A percentile compares a stretch with the other conserved stretches of the same genome.
These are phyloP conservation scores for Penicillium coffeae DNA, from an alignment of 495 filamentous ascomycete genomes.

Conservation along the genomic window DNA sequence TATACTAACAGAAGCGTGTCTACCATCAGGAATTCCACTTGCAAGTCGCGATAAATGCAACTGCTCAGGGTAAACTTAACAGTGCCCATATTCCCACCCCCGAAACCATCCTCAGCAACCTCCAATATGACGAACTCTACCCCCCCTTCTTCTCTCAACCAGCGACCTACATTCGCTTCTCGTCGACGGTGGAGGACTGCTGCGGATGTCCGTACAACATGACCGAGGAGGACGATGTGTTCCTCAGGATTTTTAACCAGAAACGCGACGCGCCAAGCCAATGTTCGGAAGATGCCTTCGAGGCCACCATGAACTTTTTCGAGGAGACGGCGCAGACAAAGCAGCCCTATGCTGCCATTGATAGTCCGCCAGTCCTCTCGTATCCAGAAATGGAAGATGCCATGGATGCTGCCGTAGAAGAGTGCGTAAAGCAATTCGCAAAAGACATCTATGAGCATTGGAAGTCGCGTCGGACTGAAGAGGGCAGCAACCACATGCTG, in stretches of 20 bases:
- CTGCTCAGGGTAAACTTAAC: slow-evolving; percentile 69
- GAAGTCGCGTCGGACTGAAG: slow-evolving; percentile 64
- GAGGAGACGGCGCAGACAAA: slow-evolving; percentile 77
- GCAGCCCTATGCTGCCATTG: slow-evolving; percentile 84
- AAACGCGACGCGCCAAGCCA: slow-evolving; percentile 59
- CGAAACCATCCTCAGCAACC: slow-evolving; percentile 65
- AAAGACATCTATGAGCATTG: slow-evolving; percentile 90
- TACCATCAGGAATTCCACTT: slow-evolving; percentile 89
- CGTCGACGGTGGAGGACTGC: slow-evolving; percentile 94
- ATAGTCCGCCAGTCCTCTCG: slow-evolving; percentile 71
- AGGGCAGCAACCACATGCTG: slow-evolving; percentile 59
- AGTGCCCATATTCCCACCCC: slow-evolving; percentile 84
- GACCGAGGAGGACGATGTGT: slow-evolving; percentile 82
- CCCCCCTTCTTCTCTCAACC: slow-evolving; percentile 73
- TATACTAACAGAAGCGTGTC: slow-evolving; percentile 15
- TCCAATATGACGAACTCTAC: slow-evolving; percentile 86
- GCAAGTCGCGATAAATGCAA: slow-evolving; percentile 81
- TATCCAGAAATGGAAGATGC: slow-evolving; percentile 77
- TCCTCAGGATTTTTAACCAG: slow-evolving; percentile 77
- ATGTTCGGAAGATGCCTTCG: slow-evolving; percentile 86
- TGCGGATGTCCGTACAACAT: slow-evolving; percentile 86
- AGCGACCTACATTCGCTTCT: slow-evolving; percentile 93
- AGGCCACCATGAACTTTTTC: slow-evolving; percentile 90
- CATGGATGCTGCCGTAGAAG: slow-evolving; percentile 68
- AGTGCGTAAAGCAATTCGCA: slow-evolving; percentile 65